Evolutionary conservation across 148 eudicot species (phyloP).

Genomic region (Linanthus parryae): DNA sequence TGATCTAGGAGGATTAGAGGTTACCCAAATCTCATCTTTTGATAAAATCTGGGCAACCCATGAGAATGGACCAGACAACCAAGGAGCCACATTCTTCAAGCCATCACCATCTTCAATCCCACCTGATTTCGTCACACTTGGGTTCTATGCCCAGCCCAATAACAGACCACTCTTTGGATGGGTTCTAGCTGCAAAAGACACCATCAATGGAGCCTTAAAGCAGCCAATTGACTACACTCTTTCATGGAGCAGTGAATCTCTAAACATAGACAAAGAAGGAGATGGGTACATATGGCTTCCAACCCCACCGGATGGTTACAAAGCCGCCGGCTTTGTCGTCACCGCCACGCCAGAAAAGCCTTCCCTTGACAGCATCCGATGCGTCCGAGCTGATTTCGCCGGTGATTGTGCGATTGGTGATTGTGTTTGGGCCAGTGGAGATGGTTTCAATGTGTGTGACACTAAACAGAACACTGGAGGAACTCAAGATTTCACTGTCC

Average conservation of each 20-base stretch:
- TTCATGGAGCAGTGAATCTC: constrained; percentile 16
- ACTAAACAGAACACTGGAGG: constrained; percentile 11
- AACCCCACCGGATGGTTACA: constrained; percentile 25
- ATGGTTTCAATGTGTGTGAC: constrained; percentile 7
- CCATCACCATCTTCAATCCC: constrained; percentile 20
- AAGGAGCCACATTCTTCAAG: constrained; percentile 26
- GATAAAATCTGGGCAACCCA: constrained; percentile 21
- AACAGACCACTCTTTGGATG: constrained; percentile 16
- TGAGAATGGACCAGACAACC: constrained; percentile 15
- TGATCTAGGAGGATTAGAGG: constrained; percentile 28
- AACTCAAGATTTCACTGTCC: constrained; percentile 7
- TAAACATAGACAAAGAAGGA: constrained; percentile 14
- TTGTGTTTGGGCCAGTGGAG: constrained; percentile 29
- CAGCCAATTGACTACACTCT: constrained; percentile 24
- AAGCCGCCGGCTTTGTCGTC: constrained; percentile 18
- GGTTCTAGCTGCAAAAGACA: constrained; percentile 24
- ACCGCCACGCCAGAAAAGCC: constrained; percentile 22
- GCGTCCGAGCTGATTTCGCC: constrained; percentile 17
- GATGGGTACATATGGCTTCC: constrained; percentile 30
- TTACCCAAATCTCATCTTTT: constrained; percentile 20
- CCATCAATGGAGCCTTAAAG: constrained; percentile 6
- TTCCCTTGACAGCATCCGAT: constrained; percentile 18
- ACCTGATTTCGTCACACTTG: constrained; percentile 19
- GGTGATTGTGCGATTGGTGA: constrained; percentile 11
- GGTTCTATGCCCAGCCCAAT: constrained; percentile 24